phyloP scores from a whole-genome alignment of 768 basidiomycete genomes.

The Trametes elegans region DNA sequence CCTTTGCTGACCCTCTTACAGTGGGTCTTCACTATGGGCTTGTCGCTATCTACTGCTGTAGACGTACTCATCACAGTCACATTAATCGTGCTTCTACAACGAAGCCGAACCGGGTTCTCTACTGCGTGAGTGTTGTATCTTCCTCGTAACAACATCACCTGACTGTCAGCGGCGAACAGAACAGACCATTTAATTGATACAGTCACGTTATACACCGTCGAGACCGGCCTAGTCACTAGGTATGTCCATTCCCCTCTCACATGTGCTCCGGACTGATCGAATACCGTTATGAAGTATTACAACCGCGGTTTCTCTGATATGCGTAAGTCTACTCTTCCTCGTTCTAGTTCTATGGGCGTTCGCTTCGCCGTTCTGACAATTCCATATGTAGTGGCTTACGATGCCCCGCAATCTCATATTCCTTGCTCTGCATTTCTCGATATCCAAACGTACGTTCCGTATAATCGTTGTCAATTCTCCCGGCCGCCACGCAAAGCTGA shows the following conservation, averaged over 20 bases:
- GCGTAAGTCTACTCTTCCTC: conserved; percentile 18
- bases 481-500: not conserved
- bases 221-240: conserved; percentile 30
- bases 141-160: not conserved
- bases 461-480: no score
- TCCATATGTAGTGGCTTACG: conserved; percentile 24
- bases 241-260: not conserved
- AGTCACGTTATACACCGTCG: conserved; percentile 29
- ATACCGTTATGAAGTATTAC: conserved; percentile 18
- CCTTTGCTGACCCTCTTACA: conserved; percentile 3
- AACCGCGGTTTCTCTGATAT: conserved; percentile 25
- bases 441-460: conserved; percentile 27
- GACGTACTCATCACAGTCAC: conserved; percentile 27
- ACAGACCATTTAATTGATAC: conserved; percentile 28
- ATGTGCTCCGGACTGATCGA: not conserved
- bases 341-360: not conserved
- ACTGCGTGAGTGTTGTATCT: conserved; percentile 14
- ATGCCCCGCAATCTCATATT: conserved; percentile 29
- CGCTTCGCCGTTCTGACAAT: not conserved
- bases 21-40: conserved; percentile 31
- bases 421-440: conserved; percentile 29
- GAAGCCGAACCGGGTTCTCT: conserved; percentile 23
- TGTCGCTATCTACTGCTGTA: conserved; percentile 24
- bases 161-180: conserved; percentile 8
- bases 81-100: conserved; percentile 23